These are phyloP conservation scores for cucumber (Cucumis sativus) DNA, from an alignment of 306 rosid species.

Conservation along the genomic window DNA sequence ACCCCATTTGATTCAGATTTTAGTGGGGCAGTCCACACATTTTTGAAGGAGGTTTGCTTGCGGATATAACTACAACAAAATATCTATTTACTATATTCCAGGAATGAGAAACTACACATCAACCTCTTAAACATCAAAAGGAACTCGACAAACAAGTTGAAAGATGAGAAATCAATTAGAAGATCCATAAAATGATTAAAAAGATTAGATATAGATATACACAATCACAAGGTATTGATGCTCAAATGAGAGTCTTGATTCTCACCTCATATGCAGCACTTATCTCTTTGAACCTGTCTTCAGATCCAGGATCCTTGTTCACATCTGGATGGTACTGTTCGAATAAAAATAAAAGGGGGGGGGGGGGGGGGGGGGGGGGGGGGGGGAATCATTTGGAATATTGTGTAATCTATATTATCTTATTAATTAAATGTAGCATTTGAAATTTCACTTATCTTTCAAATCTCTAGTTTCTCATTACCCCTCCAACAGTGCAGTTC, in stretches of 20 bases:
- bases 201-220: neutral
- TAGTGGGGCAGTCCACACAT: too few relatives aligned
- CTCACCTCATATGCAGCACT: constrained; percentile 92
- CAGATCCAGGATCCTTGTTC: constrained; percentile 68
- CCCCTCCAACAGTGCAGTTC: neutral
- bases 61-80: too few relatives aligned
- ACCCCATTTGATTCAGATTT: too few relatives aligned
- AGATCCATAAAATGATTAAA: neutral
- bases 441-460: neutral
- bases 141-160: neutral
- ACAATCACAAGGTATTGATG: neutral
- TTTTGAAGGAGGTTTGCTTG: too few relatives aligned
- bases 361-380: neutral
- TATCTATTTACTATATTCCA: neutral
- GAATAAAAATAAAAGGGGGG: neutral
- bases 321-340: constrained; percentile 88
- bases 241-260: neutral
- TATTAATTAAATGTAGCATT: neutral
- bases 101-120: neutral
- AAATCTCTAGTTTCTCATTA: neutral
- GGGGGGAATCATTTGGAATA: neutral
- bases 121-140: neutral
- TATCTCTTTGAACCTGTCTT: constrained; percentile 90
- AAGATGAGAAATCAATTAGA: neutral
- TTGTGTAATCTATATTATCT: neutral